Conservation (phyloP, 2,329 filamentous ascomycete genomes). For the Microsporum canis region DNA sequence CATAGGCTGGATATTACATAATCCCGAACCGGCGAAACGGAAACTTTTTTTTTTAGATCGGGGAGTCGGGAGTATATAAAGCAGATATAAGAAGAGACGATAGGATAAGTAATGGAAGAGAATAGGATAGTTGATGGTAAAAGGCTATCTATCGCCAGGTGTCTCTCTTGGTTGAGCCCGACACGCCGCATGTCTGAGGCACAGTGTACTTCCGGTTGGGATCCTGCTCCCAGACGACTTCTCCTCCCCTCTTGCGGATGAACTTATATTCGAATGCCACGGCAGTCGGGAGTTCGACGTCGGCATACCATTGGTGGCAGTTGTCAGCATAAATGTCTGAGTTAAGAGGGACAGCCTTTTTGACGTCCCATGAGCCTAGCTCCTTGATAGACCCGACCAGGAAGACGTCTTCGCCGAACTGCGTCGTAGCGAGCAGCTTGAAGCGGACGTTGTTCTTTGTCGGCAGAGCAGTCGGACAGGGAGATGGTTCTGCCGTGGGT, state of each 20-base stretch:
- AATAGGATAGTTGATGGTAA: background rate
- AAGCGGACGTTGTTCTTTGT: slow-evolving; percentile 51
- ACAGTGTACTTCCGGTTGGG: slow-evolving; percentile 35
- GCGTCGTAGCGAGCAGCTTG: slow-evolving; percentile 46
- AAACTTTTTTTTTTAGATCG: background rate
- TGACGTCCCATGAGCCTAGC: slow-evolving; percentile 53
- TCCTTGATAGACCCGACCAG: slow-evolving; percentile 48
- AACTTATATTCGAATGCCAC: slow-evolving; percentile 56
- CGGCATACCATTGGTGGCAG: slow-evolving; percentile 52
- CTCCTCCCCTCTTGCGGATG: slow-evolving; percentile 46
- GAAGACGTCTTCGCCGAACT: slow-evolving; percentile 53
- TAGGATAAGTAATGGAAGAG: background rate
- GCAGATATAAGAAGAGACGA: background rate
- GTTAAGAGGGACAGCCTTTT: slow-evolving; percentile 45
- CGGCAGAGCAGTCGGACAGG: slow-evolving; percentile 14
- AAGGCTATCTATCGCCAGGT: slow-evolving; percentile 25
- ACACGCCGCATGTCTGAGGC: slow-evolving; percentile 26
- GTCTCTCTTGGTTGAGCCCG: slow-evolving; percentile 26
- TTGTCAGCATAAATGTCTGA: slow-evolving; percentile 47
- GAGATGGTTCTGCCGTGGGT: slow-evolving; percentile 17
- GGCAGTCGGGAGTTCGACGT: slow-evolving; percentile 46
- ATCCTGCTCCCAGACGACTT: slow-evolving; percentile 54
- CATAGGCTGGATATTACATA: background rate
- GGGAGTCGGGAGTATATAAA: background rate
- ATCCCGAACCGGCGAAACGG: background rate